Evolutionary conservation across 1,284 basidiomycete species (phyloP).

Genomic region (Ceratobasidium sp.): DNA sequence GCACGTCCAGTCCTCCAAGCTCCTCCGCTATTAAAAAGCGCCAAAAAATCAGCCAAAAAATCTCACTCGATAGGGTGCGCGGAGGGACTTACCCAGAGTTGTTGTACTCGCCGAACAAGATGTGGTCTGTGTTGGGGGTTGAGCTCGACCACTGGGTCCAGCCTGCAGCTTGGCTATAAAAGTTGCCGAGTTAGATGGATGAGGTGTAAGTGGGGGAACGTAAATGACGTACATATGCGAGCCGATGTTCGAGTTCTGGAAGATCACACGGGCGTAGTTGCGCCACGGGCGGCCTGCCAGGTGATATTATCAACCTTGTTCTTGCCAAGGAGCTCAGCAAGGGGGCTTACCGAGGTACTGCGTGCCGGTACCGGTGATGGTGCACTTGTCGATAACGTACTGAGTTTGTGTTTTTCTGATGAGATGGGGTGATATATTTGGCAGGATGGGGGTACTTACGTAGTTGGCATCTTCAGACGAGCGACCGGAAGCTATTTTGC

Average conservation of each 20-base stretch:
- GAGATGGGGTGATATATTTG: conserved; percentile 50
- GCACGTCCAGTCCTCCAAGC: conserved; percentile 37
- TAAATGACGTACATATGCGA: not conserved
- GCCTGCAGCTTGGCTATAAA: conserved; percentile 46
- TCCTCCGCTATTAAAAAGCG: conserved; percentile 1
- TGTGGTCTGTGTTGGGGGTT: conserved; percentile 48
- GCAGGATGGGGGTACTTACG: conserved; percentile 50
- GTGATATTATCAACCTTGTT: not conserved
- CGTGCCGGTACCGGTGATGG: conserved; percentile 14
- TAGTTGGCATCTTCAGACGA: conserved; percentile 49
- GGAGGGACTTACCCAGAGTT: conserved; percentile 45
- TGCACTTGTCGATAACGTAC: conserved; percentile 39
- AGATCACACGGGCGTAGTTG: conserved; percentile 51
- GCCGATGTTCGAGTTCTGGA: conserved; percentile 48
- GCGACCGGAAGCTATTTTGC: conserved; percentile 36
- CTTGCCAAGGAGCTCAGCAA: not conserved
- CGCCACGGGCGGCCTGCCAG: conserved; percentile 31
- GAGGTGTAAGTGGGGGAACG: conserved; percentile 10
- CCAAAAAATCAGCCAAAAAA: not conserved
- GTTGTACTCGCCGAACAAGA: conserved; percentile 50
- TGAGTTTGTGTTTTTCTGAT: conserved; percentile 22
- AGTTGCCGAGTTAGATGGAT: conserved; percentile 21
- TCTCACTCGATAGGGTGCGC: conserved; percentile 49
- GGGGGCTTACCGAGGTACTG: conserved; percentile 39
- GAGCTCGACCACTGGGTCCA: conserved; percentile 49